These are phyloP conservation scores for Baorangia bicolor DNA, from an alignment of 768 basidiomycete species.

Conservation along the genomic window DNA sequence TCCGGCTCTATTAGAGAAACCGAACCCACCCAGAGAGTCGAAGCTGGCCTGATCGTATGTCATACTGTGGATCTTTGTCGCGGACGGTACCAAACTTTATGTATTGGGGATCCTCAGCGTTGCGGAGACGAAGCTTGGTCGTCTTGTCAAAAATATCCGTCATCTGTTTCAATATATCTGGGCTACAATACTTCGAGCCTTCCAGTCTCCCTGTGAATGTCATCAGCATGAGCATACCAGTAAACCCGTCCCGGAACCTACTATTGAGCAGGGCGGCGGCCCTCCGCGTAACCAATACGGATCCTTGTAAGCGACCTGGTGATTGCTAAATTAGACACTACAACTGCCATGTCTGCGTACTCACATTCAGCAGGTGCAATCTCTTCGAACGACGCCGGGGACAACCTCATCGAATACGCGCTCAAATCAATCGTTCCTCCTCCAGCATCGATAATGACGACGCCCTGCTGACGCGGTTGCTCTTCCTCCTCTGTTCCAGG, in stretches of 20 bases:
- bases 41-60: conserved; percentile 41
- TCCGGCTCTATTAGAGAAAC: background rate
- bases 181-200: conserved; percentile 30
- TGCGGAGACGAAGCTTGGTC: conserved; percentile 45
- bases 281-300: conserved; percentile 38
- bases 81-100: conserved; percentile 42
- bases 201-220: conserved; percentile 27
- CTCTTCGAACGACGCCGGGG: conserved; percentile 41
- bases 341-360: background rate
- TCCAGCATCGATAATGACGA: conserved; percentile 53
- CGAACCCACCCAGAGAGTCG: conserved; percentile 36
- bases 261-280: conserved; percentile 34
- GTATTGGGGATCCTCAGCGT: conserved; percentile 37
- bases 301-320: conserved; percentile 41
- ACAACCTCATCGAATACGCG: conserved; percentile 40
- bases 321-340: background rate
- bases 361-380: conserved; percentile 36
- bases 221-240: background rate
- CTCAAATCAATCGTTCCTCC: conserved; percentile 46
- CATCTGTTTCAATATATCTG: conserved; percentile 38
- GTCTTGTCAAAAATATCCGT: conserved; percentile 38
- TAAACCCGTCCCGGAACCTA: background rate
- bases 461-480: conserved; percentile 28
- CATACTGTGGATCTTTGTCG: conserved; percentile 38
- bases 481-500: conserved; percentile 20